phyloP scores from a whole-genome alignment of 2,329 filamentous ascomycete genomes.

The Mycosphaerelloides madeirae region DNA sequence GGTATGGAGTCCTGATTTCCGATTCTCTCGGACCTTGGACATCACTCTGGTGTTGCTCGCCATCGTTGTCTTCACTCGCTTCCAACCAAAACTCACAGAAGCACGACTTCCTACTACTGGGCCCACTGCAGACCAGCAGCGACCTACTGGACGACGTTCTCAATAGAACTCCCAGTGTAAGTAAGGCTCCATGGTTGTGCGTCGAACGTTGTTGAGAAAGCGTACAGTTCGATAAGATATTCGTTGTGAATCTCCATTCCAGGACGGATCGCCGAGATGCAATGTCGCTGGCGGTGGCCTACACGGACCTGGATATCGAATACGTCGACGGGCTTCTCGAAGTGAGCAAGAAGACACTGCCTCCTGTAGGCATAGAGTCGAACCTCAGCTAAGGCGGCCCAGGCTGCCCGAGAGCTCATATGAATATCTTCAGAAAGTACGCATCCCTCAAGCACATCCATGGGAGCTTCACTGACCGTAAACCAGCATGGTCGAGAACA shows the following conservation, averaged over 20 bases:
- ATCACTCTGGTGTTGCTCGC: too few relatives aligned
- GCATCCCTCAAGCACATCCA: background rate
- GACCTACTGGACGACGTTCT: background rate
- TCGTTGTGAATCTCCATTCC: constrained; percentile 50
- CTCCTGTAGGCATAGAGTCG: constrained; percentile 29
- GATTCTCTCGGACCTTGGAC: too few relatives aligned
- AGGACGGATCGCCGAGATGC: constrained; percentile 51
- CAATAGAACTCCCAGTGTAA: background rate
- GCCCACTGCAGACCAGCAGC: too few relatives aligned
- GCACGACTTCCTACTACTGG: too few relatives aligned
- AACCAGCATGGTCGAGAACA: constrained; percentile 33
- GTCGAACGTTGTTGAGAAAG: constrained; percentile 2
- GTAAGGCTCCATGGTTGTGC: background rate
- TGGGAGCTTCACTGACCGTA: constrained; percentile 20
- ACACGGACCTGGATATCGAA: constrained; percentile 43
- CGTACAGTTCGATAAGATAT: constrained; percentile 47
- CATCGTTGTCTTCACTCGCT: too few relatives aligned
- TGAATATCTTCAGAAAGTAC: constrained; percentile 24
- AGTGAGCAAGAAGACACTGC: constrained; percentile 27
- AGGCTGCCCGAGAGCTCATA: constrained; percentile 24
- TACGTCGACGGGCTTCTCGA: constrained; percentile 47
- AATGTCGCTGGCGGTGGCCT: constrained; percentile 45
- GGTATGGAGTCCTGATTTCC: too few relatives aligned
- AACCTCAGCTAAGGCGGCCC: constrained; percentile 18
- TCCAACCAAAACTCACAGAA: too few relatives aligned